These are phyloP conservation scores for Bipolaris oryzae DNA, from an alignment of 2,329 filamentous ascomycete genomes.

Conservation along the genomic window DNA sequence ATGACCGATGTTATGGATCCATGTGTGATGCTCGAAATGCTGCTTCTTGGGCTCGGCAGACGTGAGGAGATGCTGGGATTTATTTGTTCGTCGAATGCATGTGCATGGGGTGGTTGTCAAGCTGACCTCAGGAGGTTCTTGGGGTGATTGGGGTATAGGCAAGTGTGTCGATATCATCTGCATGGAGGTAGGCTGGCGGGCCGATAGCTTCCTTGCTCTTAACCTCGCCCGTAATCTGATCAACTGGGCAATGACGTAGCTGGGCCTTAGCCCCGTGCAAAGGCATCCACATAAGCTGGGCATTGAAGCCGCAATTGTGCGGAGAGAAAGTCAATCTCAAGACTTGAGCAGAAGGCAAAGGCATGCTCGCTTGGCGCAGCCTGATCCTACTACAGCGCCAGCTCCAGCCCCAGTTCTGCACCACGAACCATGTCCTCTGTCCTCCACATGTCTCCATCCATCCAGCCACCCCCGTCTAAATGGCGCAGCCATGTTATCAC, in stretches of 20 bases:
- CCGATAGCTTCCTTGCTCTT: conserved; percentile 2
- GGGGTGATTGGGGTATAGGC: neutral
- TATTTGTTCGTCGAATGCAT: neutral
- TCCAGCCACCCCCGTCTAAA: neutral
- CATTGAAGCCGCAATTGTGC: neutral
- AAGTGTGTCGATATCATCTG: neutral
- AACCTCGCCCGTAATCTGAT: neutral
- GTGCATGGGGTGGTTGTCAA: neutral
- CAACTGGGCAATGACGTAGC: neutral
- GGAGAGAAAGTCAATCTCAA: neutral
- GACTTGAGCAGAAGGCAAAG: neutral
- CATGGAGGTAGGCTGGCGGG: neutral
- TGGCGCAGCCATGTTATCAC: neutral
- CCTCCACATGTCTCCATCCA: neutral
- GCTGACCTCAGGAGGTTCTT: neutral
- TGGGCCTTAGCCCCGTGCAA: neutral
- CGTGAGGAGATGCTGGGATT: neutral
- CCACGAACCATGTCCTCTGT: neutral
- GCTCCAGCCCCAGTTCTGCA: neutral
- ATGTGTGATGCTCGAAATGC: neutral
- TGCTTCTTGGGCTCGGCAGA: neutral
- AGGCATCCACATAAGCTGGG: neutral
- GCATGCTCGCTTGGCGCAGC: neutral
- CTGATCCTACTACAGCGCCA: neutral
- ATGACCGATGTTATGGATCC: neutral